These are phyloP conservation scores for Viola odorata DNA, from an alignment of 345 rosid genomes.

Conservation along the genomic window DNA sequence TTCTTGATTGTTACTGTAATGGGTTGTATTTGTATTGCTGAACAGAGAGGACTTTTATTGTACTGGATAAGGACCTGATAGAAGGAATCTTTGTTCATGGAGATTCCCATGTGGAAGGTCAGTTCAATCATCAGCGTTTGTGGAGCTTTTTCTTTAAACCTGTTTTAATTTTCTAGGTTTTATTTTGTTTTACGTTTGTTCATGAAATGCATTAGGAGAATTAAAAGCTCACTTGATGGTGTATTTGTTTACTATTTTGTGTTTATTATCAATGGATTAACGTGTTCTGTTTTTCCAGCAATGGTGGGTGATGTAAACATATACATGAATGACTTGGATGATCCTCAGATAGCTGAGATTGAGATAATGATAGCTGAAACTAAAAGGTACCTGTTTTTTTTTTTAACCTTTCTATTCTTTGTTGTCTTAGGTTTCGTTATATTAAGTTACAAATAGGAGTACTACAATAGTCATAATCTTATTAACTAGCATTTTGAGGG, in stretches of 20 bases:
- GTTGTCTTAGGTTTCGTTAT: background rate
- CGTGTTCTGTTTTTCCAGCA: conserved; percentile 33
- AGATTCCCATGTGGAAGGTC: conserved; percentile 69
- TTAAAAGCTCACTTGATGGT: background rate
- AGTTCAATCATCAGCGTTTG: background rate
- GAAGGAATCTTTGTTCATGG: conserved; percentile 54
- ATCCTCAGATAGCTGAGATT: conserved; percentile 66
- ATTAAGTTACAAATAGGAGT: background rate
- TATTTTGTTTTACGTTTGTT: background rate
- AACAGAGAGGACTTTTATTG: conserved; percentile 86
- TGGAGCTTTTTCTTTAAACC: background rate
- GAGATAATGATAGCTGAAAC: conserved; percentile 95
- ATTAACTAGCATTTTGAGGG: no score
- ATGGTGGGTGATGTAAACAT: conserved; percentile 93
- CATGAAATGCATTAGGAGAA: background rate
- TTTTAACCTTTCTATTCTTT: background rate
- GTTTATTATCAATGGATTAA: background rate
- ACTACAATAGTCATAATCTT: no score
- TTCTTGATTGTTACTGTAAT: background rate
- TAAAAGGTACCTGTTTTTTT: conserved; percentile 43
- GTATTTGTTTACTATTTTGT: background rate
- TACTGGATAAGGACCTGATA: conserved; percentile 63
- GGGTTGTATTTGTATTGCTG: conserved; percentile 5
- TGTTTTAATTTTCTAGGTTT: background rate
- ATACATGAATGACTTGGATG: conserved; percentile 90